phyloP scores from a whole-genome alignment of 257 asterid genomes.

The Apocynum venetum region DNA sequence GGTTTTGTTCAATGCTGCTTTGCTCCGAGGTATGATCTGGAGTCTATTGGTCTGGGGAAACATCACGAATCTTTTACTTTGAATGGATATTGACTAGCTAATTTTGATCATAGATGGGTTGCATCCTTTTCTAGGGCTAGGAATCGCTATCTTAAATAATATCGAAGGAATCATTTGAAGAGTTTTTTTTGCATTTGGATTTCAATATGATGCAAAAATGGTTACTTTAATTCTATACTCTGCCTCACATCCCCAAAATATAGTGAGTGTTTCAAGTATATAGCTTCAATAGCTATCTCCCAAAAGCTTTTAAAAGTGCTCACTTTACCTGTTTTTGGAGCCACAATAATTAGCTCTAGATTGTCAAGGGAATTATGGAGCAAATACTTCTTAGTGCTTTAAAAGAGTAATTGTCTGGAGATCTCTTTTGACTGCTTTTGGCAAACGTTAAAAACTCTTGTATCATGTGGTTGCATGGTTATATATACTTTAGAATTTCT shows the following conservation, averaged over 20 bases:
- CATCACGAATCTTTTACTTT: not conserved
- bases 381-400: not conserved
- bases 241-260: too few species aligned
- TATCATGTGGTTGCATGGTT: not conserved
- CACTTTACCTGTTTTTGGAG: not conserved
- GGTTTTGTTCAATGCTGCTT: not conserved
- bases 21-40: not conserved
- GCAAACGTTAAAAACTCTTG: not conserved
- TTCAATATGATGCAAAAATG: not conserved
- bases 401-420: not conserved
- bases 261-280: not conserved
- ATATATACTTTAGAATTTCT: not conserved
- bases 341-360: not conserved
- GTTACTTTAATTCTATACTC: not conserved
- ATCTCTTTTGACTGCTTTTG: constrained; percentile 9
- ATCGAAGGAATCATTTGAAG: not conserved
- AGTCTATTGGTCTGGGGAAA: not conserved
- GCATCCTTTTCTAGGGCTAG: not conserved
- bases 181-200: too few species aligned
- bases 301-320: not conserved
- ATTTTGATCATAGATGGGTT: not conserved
- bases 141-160: too few species aligned
- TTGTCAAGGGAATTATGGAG: not conserved
- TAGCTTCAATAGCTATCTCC: not conserved
- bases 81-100: not conserved